Conservation (phyloP, 768 basidiomycete species). For the Strobilomyces dryophilus region DNA sequence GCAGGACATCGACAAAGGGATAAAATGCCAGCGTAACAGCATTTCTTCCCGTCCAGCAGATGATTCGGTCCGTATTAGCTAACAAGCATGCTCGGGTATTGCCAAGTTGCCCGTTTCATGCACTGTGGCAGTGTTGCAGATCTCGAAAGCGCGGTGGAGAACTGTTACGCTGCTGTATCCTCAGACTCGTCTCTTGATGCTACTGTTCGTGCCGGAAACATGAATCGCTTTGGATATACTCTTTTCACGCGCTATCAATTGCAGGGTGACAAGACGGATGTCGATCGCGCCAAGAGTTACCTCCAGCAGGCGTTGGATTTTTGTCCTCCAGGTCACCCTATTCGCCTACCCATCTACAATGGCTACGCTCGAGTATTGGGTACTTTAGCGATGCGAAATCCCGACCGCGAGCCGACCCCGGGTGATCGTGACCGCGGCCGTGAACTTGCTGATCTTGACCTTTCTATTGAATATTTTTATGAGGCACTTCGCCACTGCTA, state of each 20-base stretch:
- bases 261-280: constrained; percentile 14
- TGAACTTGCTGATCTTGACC: constrained; percentile 8
- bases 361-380: constrained; percentile 11
- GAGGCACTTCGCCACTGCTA: constrained; percentile 16
- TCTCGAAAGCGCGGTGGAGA: constrained; percentile 23
- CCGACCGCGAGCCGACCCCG: background rate
- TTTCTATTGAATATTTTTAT: constrained; percentile 14
- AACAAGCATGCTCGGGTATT: constrained; percentile 11
- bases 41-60: constrained; percentile 5
- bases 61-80: background rate
- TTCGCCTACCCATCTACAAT: constrained; percentile 8
- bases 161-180: constrained; percentile 9
- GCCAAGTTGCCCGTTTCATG: constrained; percentile 16
- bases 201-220: background rate
- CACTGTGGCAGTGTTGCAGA: constrained; percentile 17
- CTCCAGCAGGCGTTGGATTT: constrained; percentile 11
- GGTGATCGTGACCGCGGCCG: background rate
- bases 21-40: constrained; percentile 7
- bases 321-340: constrained; percentile 4
- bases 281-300: constrained; percentile 14
- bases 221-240: constrained; percentile 12
- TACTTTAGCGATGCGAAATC: constrained; percentile 7
- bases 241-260: constrained; percentile 21
- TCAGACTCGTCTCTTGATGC: constrained; percentile 3
- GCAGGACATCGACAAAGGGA: constrained; percentile 15